Evolutionary conservation across 257 asterid genomes (phyloP).

Genomic region (Scutellaria barbata): DNA sequence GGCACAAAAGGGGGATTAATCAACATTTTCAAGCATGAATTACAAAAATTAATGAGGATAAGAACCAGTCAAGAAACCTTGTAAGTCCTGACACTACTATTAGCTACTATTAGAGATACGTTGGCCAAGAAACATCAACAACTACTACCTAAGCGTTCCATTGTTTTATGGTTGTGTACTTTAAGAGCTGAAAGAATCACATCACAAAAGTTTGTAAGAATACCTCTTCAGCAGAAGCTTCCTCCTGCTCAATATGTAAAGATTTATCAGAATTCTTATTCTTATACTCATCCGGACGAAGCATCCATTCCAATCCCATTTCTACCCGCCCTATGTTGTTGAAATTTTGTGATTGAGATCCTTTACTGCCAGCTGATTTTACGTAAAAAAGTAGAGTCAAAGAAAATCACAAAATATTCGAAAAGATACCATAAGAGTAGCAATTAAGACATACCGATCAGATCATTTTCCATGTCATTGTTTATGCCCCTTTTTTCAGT

Average conservation of each 20-base stretch:
- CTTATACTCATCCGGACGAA: constrained; percentile 60
- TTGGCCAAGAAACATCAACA: background rate
- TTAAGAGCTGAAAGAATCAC: constrained; percentile 20
- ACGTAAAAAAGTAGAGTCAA: constrained; percentile 19
- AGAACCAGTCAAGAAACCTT: background rate
- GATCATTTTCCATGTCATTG: constrained; percentile 32
- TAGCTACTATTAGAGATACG: background rate
- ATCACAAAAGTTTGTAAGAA: constrained; percentile 15
- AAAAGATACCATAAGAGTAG: background rate
- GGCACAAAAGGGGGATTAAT: background rate
- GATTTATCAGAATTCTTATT: constrained; percentile 45
- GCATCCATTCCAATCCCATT: constrained; percentile 99
- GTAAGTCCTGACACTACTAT: background rate
- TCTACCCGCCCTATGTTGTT: constrained; percentile 62
- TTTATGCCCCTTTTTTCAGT: constrained; percentile 31
- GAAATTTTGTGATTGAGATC: constrained; percentile 44
- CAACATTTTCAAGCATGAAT: constrained; percentile 14
- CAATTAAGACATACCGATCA: constrained; percentile 38
- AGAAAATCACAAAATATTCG: background rate
- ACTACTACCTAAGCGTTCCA: background rate
- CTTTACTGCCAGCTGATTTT: constrained; percentile 45
- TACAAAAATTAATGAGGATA: constrained; percentile 1
- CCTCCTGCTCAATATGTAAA: constrained; percentile 48
- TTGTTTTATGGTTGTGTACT: background rate
- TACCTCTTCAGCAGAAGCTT: constrained; percentile 71